Evolutionary conservation across 768 basidiomycete species (phyloP).

Genomic region (Mrakia frigida): DNA sequence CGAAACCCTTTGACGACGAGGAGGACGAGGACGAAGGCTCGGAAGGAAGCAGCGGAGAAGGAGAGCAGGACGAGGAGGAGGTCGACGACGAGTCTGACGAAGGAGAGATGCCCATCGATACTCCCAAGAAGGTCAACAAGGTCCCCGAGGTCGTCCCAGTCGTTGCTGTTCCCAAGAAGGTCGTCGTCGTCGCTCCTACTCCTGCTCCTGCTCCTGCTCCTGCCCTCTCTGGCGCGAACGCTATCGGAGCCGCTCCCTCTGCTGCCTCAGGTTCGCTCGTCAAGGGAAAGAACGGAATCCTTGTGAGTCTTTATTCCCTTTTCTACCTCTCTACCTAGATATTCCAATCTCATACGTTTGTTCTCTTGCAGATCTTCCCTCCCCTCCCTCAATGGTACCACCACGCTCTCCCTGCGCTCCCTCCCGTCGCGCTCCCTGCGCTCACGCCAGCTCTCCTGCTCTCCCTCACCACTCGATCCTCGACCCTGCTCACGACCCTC

Average conservation of each 20-base stretch:
- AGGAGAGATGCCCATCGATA: conserved; percentile 34
- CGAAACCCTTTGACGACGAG: conserved; percentile 16
- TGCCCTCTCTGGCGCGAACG: conserved; percentile 21
- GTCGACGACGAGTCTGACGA: conserved; percentile 36
- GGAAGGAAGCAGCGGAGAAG: not conserved
- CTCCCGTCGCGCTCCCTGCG: conserved; percentile 41
- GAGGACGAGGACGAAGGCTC: conserved; percentile 36
- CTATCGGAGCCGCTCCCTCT: conserved; percentile 11
- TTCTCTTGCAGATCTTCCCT: conserved; percentile 39
- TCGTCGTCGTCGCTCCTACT: conserved; percentile 43
- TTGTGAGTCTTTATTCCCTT: conserved; percentile 5
- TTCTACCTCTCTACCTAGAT: conserved; percentile 21
- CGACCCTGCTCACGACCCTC: conserved; percentile 40
- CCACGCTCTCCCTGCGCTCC: conserved; percentile 48
- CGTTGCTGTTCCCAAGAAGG: conserved; percentile 15
- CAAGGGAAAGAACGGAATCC: conserved; percentile 35
- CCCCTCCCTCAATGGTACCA: conserved; percentile 56
- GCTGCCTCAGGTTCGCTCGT: conserved; percentile 29
- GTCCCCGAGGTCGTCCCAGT: conserved; percentile 32
- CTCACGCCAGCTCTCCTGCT: conserved; percentile 52
- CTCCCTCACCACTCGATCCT: conserved; percentile 49
- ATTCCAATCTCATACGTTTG: not conserved
- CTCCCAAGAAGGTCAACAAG: conserved; percentile 29
- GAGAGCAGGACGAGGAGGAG: conserved; percentile 35
- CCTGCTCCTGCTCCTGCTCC: conserved; percentile 42